Base-by-base conservation (phyloP, 1,139 yeast species). In the Scheffersomyces segobiensis region DNA sequence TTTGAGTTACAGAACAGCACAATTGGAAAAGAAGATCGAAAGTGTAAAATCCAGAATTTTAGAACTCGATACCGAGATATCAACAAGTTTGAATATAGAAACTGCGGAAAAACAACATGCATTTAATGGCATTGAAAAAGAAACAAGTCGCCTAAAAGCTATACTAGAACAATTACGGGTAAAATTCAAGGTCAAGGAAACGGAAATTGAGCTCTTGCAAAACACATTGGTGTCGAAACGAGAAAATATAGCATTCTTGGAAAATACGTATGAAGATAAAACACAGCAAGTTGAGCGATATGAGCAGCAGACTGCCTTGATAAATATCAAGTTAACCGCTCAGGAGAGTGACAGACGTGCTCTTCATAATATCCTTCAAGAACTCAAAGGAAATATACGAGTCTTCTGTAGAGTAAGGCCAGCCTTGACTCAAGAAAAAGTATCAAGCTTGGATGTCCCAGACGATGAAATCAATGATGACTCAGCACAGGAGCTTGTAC, bases 341-440 rank as follows among this genome's bases (percentile, higher is more conserved):
- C 67, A 68, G 56, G 81, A 78, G 54, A 58, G 57, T 10, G 63
- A 65, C 42, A 79, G 98, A 64, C 77, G 98, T n/a, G 70, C 75
- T 21, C 73, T 91, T 3, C 98, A 93, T 68, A 87, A 91, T 67
- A 82, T 79, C 60, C 77, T 93, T 14, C 98, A 93, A 71, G 97
- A 92, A 60, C 73, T 93, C 51, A 91, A 93, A 70, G 99, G 99
- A 0, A 95, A 93, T 66, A 92, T 95, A 49, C 77, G 99, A 52
- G 98, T 95, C 0, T 93, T 88, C 66, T 95, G 98, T 69, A 82
- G 99, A 51, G 82, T 93, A 4, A 80, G 97, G 55, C 97, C 98
- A 0, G 75, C 80, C 1, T 59, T 68, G 1, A 56, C 63, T 1
- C 56, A 60, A 1, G 73, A 71, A 46, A 24, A 67, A 5, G 60